Evolutionary conservation across 2,329 filamentous ascomycete species (phyloP), one percentile per base, ranked within the genome.

Genomic region (Colletotrichum endophyticum): DNA sequence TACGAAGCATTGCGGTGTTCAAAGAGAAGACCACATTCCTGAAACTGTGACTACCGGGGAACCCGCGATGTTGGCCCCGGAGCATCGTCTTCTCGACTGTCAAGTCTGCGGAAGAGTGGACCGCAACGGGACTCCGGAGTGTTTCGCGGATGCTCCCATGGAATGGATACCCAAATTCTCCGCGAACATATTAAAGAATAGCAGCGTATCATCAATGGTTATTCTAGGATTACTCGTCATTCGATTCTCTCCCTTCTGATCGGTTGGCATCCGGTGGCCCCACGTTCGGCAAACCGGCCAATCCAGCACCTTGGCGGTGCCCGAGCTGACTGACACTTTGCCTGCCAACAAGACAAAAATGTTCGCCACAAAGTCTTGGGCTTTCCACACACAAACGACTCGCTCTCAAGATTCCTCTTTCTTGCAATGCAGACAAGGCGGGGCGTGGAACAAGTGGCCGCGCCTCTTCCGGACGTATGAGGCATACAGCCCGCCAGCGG

Each of bases 381-480:
- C 27, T 34, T 56, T 25, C 36, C 39, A 25, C 15, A 19, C 16
- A 13, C 16, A 27, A 2, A 22, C 3, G 4, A 5, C 25, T 6
- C 56, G 16, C 11, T 28, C 57, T 70, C 27, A 63, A 6, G 36
- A 63, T 34, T 53, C 68, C 6, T 30, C 68, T 28, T 53, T 70
- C 28, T 70, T 70, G 27, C 57, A 63, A 30, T 49, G 56, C 15
- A 34, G 30, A 57, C 78, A 79, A 2, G 70, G 53, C 19, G 77
- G 79, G 2, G 70, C 75, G 56, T 85, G 83, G 32, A 85, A 80
- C 61, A 85, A 79, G 77, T 85, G 84, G 4, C 84, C 83, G 30
- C 84, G 79, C 22, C 81, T 79, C 39, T 77, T 74, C 25, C 80
- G 80, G 12, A 85, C 83, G 68, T 84, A 85, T 15, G 75, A 71